phyloP scores from a whole-genome alignment of 23 red algal genomes.

The Cyanidium caldarium region DNA sequence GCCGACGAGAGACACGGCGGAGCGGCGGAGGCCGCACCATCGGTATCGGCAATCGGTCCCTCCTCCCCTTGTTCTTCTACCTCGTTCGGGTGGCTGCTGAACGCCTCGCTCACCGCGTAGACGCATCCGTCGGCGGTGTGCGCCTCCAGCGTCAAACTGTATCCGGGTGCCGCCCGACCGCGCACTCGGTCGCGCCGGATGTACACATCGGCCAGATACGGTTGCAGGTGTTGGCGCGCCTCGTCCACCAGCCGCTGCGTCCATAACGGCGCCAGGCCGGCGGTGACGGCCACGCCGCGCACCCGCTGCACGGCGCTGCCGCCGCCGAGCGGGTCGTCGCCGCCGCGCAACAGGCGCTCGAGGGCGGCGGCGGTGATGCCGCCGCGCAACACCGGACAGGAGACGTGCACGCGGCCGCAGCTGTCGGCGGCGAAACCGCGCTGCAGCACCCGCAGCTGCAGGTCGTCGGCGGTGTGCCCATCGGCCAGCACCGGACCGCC shows the following conservation, averaged over 20 bases:
- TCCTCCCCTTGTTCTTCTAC: too few species aligned
- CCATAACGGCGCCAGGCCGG: neutral
- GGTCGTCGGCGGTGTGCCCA: too few species aligned
- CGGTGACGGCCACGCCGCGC: neutral
- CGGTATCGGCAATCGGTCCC: too few species aligned
- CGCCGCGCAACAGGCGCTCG: neutral
- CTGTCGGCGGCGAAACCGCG: neutral
- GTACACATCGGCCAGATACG: neutral
- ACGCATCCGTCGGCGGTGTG: constrained; percentile 1
- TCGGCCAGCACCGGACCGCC: neutral
- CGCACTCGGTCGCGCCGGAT: neutral
- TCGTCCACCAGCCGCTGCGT: neutral
- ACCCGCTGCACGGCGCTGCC: neutral
- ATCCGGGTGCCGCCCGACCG: neutral
- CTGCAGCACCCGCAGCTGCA: neutral
- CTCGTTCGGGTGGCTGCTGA: too few species aligned
- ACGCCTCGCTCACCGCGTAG: neutral
- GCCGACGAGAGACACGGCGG: too few species aligned
- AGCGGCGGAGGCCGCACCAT: too few species aligned
- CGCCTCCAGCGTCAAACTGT: neutral
- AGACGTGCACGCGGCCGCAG: neutral
- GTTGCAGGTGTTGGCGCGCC: neutral
- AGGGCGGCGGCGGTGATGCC: neutral
- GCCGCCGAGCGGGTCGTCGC: neutral
- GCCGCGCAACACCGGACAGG: neutral